Percentiles rank a stretch among this genome's conserved stretches.
phyloP scores from a whole-genome alignment of 106 monocot genomes.

The Amphibolis antarctica region DNA sequence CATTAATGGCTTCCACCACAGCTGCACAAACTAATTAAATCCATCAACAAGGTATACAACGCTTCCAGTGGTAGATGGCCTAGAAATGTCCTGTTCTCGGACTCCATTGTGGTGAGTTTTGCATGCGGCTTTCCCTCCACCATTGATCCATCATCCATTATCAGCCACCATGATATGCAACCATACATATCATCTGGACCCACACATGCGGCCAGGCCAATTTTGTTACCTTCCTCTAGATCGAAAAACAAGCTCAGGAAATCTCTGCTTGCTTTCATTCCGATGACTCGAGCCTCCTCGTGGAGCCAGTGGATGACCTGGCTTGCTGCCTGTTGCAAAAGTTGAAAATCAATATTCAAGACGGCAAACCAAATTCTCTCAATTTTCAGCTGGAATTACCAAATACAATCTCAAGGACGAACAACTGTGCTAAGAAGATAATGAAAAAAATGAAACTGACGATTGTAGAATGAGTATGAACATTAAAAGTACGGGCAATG shows the following conservation, averaged over 20 bases:
- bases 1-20: slow-evolving; percentile 1
- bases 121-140: slow-evolving; percentile 9
- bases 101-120: slow-evolving; percentile 8
- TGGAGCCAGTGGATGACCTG: slow-evolving; percentile 89
- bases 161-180: slow-evolving; percentile 84
- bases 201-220: slow-evolving; percentile 55
- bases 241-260: slow-evolving; percentile 59
- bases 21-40: slow-evolving; percentile 51
- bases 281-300: slow-evolving; percentile 64
- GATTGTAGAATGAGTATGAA: no score
- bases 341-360: neutral
- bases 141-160: slow-evolving; percentile 36
- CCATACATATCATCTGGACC: slow-evolving; percentile 46
- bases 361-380: neutral
- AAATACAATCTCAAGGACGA: no score
- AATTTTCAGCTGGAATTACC: neutral
- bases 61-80: slow-evolving; percentile 61
- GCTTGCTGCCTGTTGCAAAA: slow-evolving; percentile 48
- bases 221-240: slow-evolving; percentile 54
- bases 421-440: no score
- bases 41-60: slow-evolving; percentile 67
- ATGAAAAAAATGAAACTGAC: no score
- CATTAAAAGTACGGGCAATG: no score
- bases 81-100: slow-evolving; percentile 33
- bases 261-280: slow-evolving; percentile 60